Evolutionary conservation across 306 rosid genomes (phyloP).

Genomic region (Arachis hypogaea): DNA sequence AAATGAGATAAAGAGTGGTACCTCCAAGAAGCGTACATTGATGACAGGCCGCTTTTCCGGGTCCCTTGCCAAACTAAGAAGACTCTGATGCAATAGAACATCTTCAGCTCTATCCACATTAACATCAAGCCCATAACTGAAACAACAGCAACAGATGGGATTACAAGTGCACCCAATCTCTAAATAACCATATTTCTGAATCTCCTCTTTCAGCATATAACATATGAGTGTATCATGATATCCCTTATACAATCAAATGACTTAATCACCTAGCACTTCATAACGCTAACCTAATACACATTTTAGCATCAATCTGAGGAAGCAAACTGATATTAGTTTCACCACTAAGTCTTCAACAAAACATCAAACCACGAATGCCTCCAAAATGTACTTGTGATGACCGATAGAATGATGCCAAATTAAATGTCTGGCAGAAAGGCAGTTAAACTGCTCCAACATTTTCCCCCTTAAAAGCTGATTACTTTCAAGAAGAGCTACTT

Average conservation of each 20-base stretch:
- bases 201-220: background rate
- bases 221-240: background rate
- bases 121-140: conserved; percentile 95
- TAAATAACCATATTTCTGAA: background rate
- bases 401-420: conserved; percentile 1
- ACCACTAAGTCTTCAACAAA: background rate
- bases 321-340: background rate
- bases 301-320: background rate
- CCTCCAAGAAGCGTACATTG: conserved; percentile 93
- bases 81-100: conserved; percentile 80
- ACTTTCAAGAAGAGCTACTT: background rate
- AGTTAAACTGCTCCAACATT: background rate
- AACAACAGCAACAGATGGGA: conserved; percentile 37
- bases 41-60: conserved; percentile 92
- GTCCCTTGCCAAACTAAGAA: conserved; percentile 84
- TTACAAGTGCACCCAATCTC: conserved; percentile 33
- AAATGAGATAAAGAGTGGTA: conserved; percentile 39
- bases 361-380: background rate
- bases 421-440: background rate
- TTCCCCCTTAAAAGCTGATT: background rate
- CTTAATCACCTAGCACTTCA: conserved; percentile 14
- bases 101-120: conserved; percentile 96
- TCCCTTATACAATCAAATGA: background rate
- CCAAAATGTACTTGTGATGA: background rate
- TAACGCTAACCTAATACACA: conserved; percentile 14